Percentiles rank a stretch among this genome's conserved stretches.
phyloP scores from a whole-genome alignment of 306 rosid species.

The Casuarina equisetifolia region DNA sequence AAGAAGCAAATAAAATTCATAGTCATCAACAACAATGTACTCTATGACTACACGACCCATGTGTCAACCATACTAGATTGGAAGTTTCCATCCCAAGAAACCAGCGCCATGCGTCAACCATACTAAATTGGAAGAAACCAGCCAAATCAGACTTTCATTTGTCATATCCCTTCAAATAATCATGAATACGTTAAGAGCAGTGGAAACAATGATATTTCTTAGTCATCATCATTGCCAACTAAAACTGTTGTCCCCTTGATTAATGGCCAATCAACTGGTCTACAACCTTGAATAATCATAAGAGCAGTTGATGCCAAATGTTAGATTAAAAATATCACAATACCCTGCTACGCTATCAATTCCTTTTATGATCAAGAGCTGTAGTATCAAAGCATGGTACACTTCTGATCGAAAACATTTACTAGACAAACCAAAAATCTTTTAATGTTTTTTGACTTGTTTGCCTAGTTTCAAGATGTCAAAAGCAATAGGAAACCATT shows the following conservation, averaged over 20 bases:
- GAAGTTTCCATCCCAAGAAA: background rate
- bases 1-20: background rate
- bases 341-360: no score
- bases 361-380: no score
- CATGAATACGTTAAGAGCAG: background rate
- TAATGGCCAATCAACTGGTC: background rate
- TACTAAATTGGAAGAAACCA: background rate
- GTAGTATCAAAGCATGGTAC: no score
- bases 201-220: background rate
- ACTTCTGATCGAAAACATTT: no score
- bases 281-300: background rate
- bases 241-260: background rate
- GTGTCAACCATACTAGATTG: background rate
- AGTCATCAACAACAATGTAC: no score
- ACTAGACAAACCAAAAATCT: no score
- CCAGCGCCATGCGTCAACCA: no score
- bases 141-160: background rate
- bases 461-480: no score
- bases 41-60: background rate
- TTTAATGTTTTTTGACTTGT: no score
- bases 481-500: no score
- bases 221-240: background rate
- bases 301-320: background rate
- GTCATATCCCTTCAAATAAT: background rate
- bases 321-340: background rate